Percentiles rank a stretch among this genome's conserved stretches.
These are phyloP conservation scores for Dictyostelium intermedium DNA, from an alignment of 78 protist genomes.

Conservation along the genomic window DNA sequence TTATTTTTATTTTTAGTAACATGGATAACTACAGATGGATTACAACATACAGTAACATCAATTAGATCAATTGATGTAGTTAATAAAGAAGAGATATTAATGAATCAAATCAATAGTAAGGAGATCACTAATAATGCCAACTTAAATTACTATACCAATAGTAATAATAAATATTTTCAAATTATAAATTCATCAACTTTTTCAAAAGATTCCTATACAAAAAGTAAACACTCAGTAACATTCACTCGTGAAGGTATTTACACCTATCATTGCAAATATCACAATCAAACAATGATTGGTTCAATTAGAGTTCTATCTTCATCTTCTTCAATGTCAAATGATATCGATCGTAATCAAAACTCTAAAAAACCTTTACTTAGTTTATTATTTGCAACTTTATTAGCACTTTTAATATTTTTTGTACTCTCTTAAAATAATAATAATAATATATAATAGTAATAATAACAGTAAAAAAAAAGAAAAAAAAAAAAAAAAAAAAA, in stretches of 20 bases:
- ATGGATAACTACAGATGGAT: conserved; percentile 34
- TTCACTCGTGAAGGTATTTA: conserved; percentile 40
- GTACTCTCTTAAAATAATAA: conserved; percentile 11
- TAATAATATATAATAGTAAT: too few relatives aligned
- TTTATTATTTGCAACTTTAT: conserved; percentile 25
- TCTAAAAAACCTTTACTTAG: neutral
- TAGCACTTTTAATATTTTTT: conserved; percentile 33
- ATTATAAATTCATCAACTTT: conserved; percentile 29
- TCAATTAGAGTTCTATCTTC: conserved; percentile 10
- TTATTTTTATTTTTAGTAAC: neutral
- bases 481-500: too few relatives aligned
- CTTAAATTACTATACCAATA: neutral
- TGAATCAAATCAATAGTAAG: neutral
- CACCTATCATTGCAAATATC: conserved; percentile 19
- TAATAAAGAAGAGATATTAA: neutral
- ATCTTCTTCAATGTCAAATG: neutral
- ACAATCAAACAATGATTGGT: conserved; percentile 22
- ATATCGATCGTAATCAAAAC: neutral
- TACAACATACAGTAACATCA: conserved; percentile 43
- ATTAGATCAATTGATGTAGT: neutral
- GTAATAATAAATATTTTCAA: neutral
- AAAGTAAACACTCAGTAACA: conserved; percentile 7
- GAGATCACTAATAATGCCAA: neutral
- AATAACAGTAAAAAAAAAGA: too few relatives aligned
- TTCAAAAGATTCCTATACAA: conserved; percentile 2